These are phyloP conservation scores for Megacollybia marginata DNA, from an alignment of 768 basidiomycete genomes.

Conservation along the genomic window DNA sequence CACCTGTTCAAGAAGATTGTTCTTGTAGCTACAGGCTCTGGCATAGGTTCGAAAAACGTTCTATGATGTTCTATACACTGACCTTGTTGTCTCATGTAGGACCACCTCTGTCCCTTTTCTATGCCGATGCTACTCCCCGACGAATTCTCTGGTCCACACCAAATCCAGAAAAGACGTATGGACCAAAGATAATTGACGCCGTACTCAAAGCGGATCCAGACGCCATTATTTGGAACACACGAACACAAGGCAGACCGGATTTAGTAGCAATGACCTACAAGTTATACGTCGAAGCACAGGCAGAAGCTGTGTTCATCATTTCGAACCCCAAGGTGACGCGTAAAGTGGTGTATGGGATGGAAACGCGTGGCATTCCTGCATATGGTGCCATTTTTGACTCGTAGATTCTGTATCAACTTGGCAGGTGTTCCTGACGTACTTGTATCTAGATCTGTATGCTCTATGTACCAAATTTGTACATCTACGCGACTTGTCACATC, in stretches of 20 bases:
- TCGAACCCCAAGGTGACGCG: slow-evolving; percentile 8
- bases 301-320: slow-evolving; percentile 11
- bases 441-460: too few relatives aligned
- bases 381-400: slow-evolving; percentile 12
- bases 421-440: too few relatives aligned
- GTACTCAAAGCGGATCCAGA: slow-evolving; percentile 31
- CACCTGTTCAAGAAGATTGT: slow-evolving; percentile 43
- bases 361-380: slow-evolving; percentile 10
- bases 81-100: slow-evolving; percentile 33
- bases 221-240: slow-evolving; percentile 23
- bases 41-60: slow-evolving; percentile 28
- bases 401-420: slow-evolving; percentile 14
- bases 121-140: slow-evolving; percentile 26
- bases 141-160: slow-evolving; percentile 36
- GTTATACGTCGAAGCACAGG: slow-evolving; percentile 3
- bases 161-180: slow-evolving; percentile 31
- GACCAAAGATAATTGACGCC: slow-evolving; percentile 28
- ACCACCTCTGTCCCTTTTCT: slow-evolving; percentile 31
- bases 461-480: too few relatives aligned
- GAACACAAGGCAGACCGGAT: slow-evolving; percentile 8
- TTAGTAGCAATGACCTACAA: slow-evolving; percentile 8
- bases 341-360: slow-evolving; percentile 10
- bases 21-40: slow-evolving; percentile 47
- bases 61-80: too few relatives aligned
- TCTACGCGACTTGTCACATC: too few relatives aligned